These are phyloP conservation scores for Xerophyta viscosa DNA, from an alignment of 106 monocot genomes.

Conservation along the genomic window DNA sequence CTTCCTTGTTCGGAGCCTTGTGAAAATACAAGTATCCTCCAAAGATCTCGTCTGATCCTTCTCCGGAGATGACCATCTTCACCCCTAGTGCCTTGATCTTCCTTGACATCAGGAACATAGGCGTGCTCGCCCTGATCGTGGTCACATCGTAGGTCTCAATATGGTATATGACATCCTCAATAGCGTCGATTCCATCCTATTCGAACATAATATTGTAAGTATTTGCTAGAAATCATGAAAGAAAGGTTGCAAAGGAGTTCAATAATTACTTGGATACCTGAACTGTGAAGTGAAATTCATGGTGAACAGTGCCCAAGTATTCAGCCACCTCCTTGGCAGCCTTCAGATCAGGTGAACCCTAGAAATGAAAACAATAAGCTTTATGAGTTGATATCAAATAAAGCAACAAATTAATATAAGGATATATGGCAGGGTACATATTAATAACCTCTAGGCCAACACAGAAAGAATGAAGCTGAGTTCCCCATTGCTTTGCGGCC, in stretches of 20 bases:
- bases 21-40: slow-evolving; percentile 72
- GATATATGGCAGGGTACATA: background rate
- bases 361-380: background rate
- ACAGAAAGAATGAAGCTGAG: slow-evolving; percentile 55
- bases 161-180: slow-evolving; percentile 67
- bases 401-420: too few species aligned
- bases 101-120: slow-evolving; percentile 63
- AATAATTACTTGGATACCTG: slow-evolving; percentile 25
- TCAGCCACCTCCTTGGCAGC: slow-evolving; percentile 49
- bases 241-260: background rate
- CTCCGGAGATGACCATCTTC: slow-evolving; percentile 67
- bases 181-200: slow-evolving; percentile 63
- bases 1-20: slow-evolving; percentile 65
- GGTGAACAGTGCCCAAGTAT: slow-evolving; percentile 54
- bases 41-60: slow-evolving; percentile 66
- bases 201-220: background rate
- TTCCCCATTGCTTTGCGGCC: slow-evolving; percentile 51
- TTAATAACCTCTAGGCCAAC: slow-evolving; percentile 38
- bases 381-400: too few species aligned
- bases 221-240: background rate
- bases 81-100: slow-evolving; percentile 67
- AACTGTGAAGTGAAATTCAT: slow-evolving; percentile 63
- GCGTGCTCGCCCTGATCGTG: slow-evolving; percentile 58
- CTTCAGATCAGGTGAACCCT: slow-evolving; percentile 66
- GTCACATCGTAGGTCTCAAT: slow-evolving; percentile 61